phyloP scores from a whole-genome alignment of 257 asterid genomes.

The Primulina huaijiensis region DNA sequence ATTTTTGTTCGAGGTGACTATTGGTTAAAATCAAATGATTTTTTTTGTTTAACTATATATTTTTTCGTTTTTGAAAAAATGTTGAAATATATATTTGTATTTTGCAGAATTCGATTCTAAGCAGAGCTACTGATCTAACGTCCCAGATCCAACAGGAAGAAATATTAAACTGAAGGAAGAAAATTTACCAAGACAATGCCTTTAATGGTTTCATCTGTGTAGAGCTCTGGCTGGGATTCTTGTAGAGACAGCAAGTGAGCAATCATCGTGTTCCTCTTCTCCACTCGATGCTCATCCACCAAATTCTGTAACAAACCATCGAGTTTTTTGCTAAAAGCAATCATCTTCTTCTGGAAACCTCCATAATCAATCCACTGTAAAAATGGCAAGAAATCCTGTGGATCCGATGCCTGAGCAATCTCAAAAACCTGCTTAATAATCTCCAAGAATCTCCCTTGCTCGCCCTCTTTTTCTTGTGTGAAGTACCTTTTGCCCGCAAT shows the following conservation, averaged over 20 bases:
- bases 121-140: too few relatives aligned
- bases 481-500: constrained; percentile 32
- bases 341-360: constrained; percentile 32
- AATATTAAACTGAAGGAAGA: not conserved
- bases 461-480: not conserved
- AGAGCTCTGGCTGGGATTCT: constrained; percentile 34
- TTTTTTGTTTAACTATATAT: too few relatives aligned
- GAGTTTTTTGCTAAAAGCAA: constrained; percentile 2
- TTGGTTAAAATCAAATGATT: too few relatives aligned
- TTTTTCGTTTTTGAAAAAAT: too few relatives aligned
- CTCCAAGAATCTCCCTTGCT: constrained; percentile 14
- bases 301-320: constrained; percentile 27
- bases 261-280: constrained; percentile 32
- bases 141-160: too few relatives aligned
- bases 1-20: too few relatives aligned
- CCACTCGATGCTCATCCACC: constrained; percentile 31
- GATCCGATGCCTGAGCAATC: constrained; percentile 34
- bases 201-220: constrained; percentile 38
- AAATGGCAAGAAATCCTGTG: constrained; percentile 40
- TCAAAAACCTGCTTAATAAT: constrained; percentile 32
- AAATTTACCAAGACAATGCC: constrained; percentile 30
- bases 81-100: too few relatives aligned
- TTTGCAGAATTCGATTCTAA: too few relatives aligned
- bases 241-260: constrained; percentile 41
- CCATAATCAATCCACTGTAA: constrained; percentile 41